Percentiles rank a stretch among this genome's conserved stretches.
phyloP scores from a whole-genome alignment of 352 stramenopile genomes.

The Peronospora belbahrii region DNA sequence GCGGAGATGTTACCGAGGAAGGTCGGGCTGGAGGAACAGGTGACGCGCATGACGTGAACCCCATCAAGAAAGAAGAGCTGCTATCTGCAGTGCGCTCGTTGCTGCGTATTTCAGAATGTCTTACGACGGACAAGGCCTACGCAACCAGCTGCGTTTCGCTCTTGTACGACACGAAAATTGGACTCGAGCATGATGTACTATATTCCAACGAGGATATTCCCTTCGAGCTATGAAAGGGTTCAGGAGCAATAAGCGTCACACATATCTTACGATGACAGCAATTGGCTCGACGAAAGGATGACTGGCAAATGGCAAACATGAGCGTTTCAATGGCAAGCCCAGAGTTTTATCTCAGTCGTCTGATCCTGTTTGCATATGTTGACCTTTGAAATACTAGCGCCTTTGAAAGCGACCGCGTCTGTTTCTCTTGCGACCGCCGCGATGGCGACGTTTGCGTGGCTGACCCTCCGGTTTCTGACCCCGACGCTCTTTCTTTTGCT shows the following conservation, averaged over 20 bases:
- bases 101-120: constrained; percentile 58
- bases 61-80: constrained; percentile 76
- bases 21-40: constrained; percentile 20
- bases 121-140: constrained; percentile 56
- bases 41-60: constrained; percentile 76
- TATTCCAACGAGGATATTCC: constrained; percentile 73
- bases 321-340: constrained; percentile 12
- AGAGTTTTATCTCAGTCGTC: constrained; percentile 8
- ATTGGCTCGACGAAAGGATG: constrained; percentile 9
- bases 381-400: constrained; percentile 8
- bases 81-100: constrained; percentile 66
- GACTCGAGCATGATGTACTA: constrained; percentile 70
- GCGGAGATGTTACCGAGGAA: constrained; percentile 24
- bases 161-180: constrained; percentile 78
- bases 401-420: constrained; percentile 19
- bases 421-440: constrained; percentile 29
- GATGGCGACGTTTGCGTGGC: constrained; percentile 26
- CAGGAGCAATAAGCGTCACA: constrained; percentile 14
- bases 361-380: constrained; percentile 5
- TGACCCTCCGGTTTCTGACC: constrained; percentile 12
- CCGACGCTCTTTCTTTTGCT: constrained; percentile 28
- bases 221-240: constrained; percentile 59
- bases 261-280: constrained; percentile 8
- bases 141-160: constrained; percentile 61
- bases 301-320: constrained; percentile 1